Percentiles rank a stretch among this genome's conserved stretches.
These are phyloP conservation scores for Candida ortonii DNA, from an alignment of 805 yeast genomes.

Conservation along the genomic window DNA sequence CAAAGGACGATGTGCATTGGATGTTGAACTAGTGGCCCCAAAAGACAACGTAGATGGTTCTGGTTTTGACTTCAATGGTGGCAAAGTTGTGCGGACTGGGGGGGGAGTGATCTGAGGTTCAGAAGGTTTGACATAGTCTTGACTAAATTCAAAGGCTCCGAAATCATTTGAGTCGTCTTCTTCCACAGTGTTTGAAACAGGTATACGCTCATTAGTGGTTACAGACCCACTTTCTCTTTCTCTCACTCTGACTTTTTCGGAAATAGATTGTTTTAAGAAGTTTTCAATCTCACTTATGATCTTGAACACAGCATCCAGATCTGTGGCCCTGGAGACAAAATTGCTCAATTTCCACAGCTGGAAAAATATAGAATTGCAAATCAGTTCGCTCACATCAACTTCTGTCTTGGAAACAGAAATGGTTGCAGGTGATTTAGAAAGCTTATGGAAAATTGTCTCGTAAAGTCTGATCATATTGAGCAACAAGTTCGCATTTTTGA, in stretches of 20 bases:
- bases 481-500: slow-evolving; percentile 30
- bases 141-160: slow-evolving; percentile 15
- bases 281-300: slow-evolving; percentile 19
- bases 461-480: slow-evolving; percentile 30
- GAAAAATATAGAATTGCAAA: slow-evolving; percentile 31
- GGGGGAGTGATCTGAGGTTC: background rate
- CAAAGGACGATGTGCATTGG: too few species aligned
- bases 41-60: slow-evolving; percentile 5
- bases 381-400: slow-evolving; percentile 28
- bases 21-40: slow-evolving; percentile 5
- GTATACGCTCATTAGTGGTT: background rate
- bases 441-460: slow-evolving; percentile 27
- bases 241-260: slow-evolving; percentile 15
- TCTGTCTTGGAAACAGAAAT: slow-evolving; percentile 26
- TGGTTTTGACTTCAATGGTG: slow-evolving; percentile 3
- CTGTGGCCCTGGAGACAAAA: slow-evolving; percentile 22
- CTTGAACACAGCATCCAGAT: slow-evolving; percentile 21
- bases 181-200: background rate
- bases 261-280: slow-evolving; percentile 17
- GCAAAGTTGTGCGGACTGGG: background rate
- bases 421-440: slow-evolving; percentile 21
- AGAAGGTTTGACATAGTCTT: too few species aligned
- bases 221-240: too few species aligned
- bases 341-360: slow-evolving; percentile 34
- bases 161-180: slow-evolving; percentile 15